Conservation (phyloP, 495 filamentous ascomycete species). For the Xylaria curta region DNA sequence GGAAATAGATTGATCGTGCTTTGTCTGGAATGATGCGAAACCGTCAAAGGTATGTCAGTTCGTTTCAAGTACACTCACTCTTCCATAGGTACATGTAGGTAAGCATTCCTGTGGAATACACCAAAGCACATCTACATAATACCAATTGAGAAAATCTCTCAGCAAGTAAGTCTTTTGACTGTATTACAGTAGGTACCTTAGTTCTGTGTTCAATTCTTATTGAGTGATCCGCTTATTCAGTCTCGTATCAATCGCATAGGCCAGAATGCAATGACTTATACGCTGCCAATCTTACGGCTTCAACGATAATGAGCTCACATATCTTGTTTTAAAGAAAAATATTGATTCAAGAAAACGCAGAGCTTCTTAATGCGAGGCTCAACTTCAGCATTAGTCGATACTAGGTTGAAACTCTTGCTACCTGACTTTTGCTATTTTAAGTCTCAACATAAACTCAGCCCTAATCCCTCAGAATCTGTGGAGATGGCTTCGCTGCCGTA, state of each 20-base stretch:
- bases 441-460: not conserved
- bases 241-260: not conserved
- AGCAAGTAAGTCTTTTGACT: not conserved
- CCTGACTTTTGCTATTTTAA: conserved; percentile 9
- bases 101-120: not conserved
- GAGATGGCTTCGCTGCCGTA: not conserved
- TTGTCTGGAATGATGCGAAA: not conserved
- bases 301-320: not conserved
- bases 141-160: not conserved
- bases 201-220: too few species aligned
- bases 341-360: not conserved
- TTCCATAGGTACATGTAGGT: not conserved
- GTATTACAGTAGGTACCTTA: not conserved
- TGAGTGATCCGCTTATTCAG: not conserved
- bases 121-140: not conserved
- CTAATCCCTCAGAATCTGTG: not conserved
- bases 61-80: not conserved
- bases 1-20: not conserved
- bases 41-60: not conserved
- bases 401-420: not conserved
- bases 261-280: not conserved
- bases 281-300: not conserved
- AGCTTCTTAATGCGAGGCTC: not conserved
- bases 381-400: not conserved
- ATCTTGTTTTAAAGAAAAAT: not conserved